These are phyloP conservation scores for Ophiocordyceps camponoti-floridani DNA, from an alignment of 2,329 filamentous ascomycete species.

Conservation along the genomic window DNA sequence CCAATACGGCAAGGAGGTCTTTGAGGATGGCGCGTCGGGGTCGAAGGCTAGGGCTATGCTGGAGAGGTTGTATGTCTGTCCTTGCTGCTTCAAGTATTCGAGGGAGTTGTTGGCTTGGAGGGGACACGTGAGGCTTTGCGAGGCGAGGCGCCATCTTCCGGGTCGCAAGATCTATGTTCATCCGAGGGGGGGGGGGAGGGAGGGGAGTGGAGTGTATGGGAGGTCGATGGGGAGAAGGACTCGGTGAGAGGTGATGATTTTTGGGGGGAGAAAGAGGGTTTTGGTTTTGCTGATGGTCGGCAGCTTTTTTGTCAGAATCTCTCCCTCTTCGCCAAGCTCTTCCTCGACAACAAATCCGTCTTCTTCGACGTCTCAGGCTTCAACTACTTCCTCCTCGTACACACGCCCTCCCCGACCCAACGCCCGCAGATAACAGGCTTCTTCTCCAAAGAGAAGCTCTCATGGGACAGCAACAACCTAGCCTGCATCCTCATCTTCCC, in stretches of 20 bases:
- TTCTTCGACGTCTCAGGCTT: constrained; percentile 95
- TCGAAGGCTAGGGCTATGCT: constrained; percentile 21
- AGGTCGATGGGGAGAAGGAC: constrained; percentile 78
- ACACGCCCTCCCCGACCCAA: constrained; percentile 28
- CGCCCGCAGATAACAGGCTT: constrained; percentile 58
- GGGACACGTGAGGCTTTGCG: constrained; percentile 40
- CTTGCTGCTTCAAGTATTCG: constrained; percentile 87
- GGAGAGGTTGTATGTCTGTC: constrained; percentile 67
- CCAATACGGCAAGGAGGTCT: constrained; percentile 61
- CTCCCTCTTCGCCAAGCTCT: constrained; percentile 90
- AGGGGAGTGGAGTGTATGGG: constrained; percentile 72
- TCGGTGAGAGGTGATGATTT: constrained; percentile 32
- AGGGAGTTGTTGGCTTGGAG: constrained; percentile 40
- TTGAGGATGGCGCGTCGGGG: constrained; percentile 28
- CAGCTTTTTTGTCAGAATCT: constrained; percentile 86
- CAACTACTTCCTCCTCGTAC: constrained; percentile 82
- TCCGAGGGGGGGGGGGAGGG: constrained; percentile 28
- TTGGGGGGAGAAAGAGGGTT: not conserved
- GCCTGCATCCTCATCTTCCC: constrained; percentile 94
- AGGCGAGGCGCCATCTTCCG: constrained; percentile 30
- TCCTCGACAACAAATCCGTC: constrained; percentile 94
- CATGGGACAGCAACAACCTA: constrained; percentile 96
- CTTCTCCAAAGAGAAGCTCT: constrained; percentile 97
- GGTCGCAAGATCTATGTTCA: constrained; percentile 60
- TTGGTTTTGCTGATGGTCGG: not conserved